Percentiles rank a stretch among this genome's conserved stretches.
These are phyloP conservation scores for Neurospora sp. DNA, from an alignment of 495 filamentous ascomycete species.

Conservation along the genomic window DNA sequence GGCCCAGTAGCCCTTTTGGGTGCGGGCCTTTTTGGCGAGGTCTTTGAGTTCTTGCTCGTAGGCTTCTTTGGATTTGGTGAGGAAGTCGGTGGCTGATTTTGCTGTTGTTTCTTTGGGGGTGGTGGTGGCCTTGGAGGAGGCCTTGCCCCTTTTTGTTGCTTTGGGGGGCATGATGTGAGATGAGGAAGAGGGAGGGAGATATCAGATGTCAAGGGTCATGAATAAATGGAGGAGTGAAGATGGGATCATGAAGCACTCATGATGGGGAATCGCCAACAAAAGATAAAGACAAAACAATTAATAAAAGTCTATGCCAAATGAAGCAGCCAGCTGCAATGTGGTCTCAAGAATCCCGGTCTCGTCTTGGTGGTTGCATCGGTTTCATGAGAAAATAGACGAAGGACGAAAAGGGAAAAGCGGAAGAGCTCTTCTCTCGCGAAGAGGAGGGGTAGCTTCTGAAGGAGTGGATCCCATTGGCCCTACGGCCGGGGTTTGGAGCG, in stretches of 20 bases:
- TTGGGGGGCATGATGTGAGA: background rate
- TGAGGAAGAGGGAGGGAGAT: too few relatives aligned
- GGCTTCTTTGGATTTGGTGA: slow-evolving; percentile 17
- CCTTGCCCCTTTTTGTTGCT: background rate
- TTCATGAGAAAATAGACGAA: background rate
- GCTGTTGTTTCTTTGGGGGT: background rate
- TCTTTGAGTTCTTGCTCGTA: slow-evolving; percentile 41
- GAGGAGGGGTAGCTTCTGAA: background rate
- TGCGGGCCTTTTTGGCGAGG: slow-evolving; percentile 40
- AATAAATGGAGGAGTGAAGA: too few relatives aligned
- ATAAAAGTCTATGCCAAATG: background rate
- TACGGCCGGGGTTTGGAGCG: background rate
- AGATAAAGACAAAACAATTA: background rate
- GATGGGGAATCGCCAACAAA: background rate
- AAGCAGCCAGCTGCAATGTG: slow-evolving; percentile 6
- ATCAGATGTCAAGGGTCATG: too few relatives aligned
- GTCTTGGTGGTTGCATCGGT: background rate
- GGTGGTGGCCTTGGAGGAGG: background rate
- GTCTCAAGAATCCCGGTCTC: background rate
- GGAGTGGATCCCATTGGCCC: background rate
- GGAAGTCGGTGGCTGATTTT: background rate
- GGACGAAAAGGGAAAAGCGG: background rate
- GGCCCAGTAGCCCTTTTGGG: slow-evolving; percentile 25
- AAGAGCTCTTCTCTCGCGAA: background rate
- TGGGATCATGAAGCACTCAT: background rate